Base-by-base conservation (phyloP, 768 basidiomycete species). In the Gymnopilus junonius region DNA sequence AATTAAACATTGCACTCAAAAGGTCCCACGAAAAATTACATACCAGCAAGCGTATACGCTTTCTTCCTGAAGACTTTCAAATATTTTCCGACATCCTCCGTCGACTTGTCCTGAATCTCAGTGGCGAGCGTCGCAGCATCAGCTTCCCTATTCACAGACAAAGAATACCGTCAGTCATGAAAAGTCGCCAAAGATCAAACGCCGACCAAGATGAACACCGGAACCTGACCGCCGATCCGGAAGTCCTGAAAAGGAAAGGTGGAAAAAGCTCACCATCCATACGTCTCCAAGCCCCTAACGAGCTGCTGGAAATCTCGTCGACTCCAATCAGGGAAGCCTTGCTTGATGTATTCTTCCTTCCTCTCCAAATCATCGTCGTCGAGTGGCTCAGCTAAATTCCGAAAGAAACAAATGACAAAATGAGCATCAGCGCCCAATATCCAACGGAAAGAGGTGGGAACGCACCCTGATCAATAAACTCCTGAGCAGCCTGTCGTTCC, bases 291-390 rank as follows among this genome's bases (percentile, higher is more conserved):
- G 3, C 87, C 92, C 43, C 88, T 85, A 46, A 96, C 83, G 71
- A 99, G 93, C 69, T 92, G 92, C 70, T 95, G 94, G 81, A 95
- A 97, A 72, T 98, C 95, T 34, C 94, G 86, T 67, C 93, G 85
- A 72, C 89, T 92, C 97, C 97, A 99, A 67, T 92, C 88, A 35
- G 88, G 85, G 79, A 98, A 98, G 17, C 96, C 96, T 58, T 90
- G 80, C 34, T 81, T 82, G 10, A 87, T 85, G 32, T 92, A 86
- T 42, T 83, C 84, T 34, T 96, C 94, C 78, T 97, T 98, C 72
- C 87, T 81, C 5, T 85, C 83, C 65, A 85, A 77, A 70, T 99
- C 96, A 50, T 94, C 93, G 67, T 98, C 96, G 0, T 90, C 95
- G 39, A 99, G 80, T 1, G 93, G 91, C 66, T 94, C 95, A 37